These are phyloP conservation scores for Termitomyces sp. DNA, from an alignment of 768 basidiomycete species.

Conservation along the genomic window DNA sequence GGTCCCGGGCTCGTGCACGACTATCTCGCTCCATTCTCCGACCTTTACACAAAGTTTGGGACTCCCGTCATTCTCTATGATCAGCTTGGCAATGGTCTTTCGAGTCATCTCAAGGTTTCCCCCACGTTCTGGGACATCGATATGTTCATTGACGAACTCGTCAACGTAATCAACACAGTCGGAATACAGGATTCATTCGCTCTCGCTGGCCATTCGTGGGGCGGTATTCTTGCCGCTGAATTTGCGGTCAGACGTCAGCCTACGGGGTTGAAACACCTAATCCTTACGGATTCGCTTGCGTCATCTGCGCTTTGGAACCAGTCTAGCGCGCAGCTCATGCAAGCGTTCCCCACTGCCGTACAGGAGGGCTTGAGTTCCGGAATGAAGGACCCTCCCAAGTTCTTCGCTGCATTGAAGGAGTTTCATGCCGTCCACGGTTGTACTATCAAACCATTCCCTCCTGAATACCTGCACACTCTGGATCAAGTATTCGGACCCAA, in stretches of 20 bases:
- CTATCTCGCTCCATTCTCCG: constrained; percentile 38
- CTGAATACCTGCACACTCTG: constrained; percentile 11
- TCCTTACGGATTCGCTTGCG: constrained; percentile 29
- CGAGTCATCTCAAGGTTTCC: constrained; percentile 42
- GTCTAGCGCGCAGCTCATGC: constrained; percentile 6
- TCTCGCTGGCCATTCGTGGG: constrained; percentile 53
- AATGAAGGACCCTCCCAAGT: constrained; percentile 14
- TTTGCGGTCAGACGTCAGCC: constrained; percentile 37
- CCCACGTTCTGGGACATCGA: constrained; percentile 46
- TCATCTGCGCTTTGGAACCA: constrained; percentile 21
- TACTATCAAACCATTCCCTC: constrained; percentile 16
- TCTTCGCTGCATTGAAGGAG: constrained; percentile 14
- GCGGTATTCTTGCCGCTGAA: constrained; percentile 45
- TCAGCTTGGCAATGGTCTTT: constrained; percentile 51
- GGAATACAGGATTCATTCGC: constrained; percentile 36
- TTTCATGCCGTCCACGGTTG: constrained; percentile 24
- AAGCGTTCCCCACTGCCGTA: neutral
- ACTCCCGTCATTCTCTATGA: constrained; percentile 53
- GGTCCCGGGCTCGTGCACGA: constrained; percentile 43
- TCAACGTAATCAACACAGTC: constrained; percentile 41
- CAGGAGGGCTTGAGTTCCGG: constrained; percentile 11
- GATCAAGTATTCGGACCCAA: constrained; percentile 17
- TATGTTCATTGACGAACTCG: constrained; percentile 52
- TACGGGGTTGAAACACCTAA: constrained; percentile 29
- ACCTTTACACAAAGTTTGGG: constrained; percentile 27